Base-by-base conservation (phyloP, 768 basidiomycete species). In the Tylopilus felleus region DNA sequence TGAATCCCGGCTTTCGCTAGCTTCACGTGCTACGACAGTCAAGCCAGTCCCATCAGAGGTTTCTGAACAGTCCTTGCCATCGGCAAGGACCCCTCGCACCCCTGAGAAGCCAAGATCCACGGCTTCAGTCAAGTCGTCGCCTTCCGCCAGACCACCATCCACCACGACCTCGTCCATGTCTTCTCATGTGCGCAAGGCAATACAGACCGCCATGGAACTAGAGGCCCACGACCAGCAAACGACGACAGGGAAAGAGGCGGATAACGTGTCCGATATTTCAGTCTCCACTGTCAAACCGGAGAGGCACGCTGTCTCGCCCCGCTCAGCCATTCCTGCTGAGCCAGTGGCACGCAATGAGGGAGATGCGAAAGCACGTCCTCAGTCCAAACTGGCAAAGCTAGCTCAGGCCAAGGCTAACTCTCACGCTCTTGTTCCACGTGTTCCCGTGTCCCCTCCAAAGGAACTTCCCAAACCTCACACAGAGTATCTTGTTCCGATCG, bases 351-450 rank as follows among this genome's bases (percentile, higher is more conserved):
- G 28, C 53, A 47, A 25, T 36, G 63, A 67, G 51, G 19, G 61
- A 50, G 51, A 65, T 35, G 27, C 46, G n/a, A 60, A 57, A 45
- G 45, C 69, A 48, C 78, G 77, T 28, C 74, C 74, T 42, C 78
- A 79, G n/a, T 90, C 90, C 10, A 88, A 91, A 64, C 75, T 93
- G 10, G 86, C 87, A 8, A 75, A 83, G 58, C 77, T 92, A 25
- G 89, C 90, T 8, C 85, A 86, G 63, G 80, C 77, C 16, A 83
- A 83, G 63, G 69, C 60, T 19, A 60, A 47, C 42, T 49, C 61
- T 23, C 58, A 67, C 14, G 48, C 56, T 25, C 41, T 60, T 21
- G 58, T 60, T 47, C 55, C 71, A 4, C 62, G 65, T 16, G 68
- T 65, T 47, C 55, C 70, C 1, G 69, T 62, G 29, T 52, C 71